phyloP scores from a whole-genome alignment of 148 eudicot genomes.

The Bassia scoparia region DNA sequence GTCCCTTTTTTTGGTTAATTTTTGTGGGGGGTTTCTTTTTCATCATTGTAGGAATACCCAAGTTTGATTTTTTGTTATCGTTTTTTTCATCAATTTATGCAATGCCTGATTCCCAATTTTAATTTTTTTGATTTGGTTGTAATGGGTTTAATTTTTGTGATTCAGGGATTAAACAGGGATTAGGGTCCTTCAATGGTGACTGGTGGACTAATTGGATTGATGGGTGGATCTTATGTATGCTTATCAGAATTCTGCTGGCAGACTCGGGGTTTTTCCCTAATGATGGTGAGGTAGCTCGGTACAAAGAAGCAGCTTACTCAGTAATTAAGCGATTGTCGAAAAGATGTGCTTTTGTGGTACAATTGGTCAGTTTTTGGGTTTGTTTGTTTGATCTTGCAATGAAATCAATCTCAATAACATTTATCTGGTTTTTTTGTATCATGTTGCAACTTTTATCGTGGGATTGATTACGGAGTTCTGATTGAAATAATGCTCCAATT shows the following conservation, averaged over 20 bases:
- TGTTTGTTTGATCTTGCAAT: slow-evolving; percentile 15
- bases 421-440: slow-evolving; percentile 7
- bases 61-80: background rate
- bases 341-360: background rate
- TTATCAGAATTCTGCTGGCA: slow-evolving; percentile 84
- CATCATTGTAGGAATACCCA: background rate
- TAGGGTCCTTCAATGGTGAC: slow-evolving; percentile 95
- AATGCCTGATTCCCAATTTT: background rate
- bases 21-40: background rate
- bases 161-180: slow-evolving; percentile 79
- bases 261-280: slow-evolving; percentile 98
- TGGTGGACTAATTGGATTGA: slow-evolving; percentile 75
- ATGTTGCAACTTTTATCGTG: background rate
- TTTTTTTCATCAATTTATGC: background rate
- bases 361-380: slow-evolving; percentile 2
- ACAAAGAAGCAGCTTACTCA: slow-evolving; percentile 46
- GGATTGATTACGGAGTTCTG: background rate
- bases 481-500: slow-evolving; percentile 9
- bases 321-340: slow-evolving; percentile 9
- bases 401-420: background rate
- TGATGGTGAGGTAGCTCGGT: slow-evolving; percentile 76
- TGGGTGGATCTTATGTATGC: slow-evolving; percentile 99
- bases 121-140: background rate
- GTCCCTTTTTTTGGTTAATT: too few relatives aligned
- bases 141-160: background rate